phyloP scores from a whole-genome alignment of 2,329 filamentous ascomycete species.

The Capronia epimyces region DNA sequence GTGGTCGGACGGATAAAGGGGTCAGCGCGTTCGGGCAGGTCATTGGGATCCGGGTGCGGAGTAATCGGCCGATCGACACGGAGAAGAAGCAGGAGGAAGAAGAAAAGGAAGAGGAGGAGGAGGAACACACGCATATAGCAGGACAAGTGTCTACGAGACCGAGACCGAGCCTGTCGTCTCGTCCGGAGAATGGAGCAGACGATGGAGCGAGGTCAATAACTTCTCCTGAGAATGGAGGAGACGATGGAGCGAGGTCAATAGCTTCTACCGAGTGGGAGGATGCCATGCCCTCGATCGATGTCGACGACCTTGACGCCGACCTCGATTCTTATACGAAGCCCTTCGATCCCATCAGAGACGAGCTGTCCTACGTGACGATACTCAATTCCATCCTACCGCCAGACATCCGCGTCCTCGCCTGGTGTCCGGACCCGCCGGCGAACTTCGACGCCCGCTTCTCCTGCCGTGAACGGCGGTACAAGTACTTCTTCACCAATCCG shows the following conservation, averaged over 20 bases:
- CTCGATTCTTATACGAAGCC: slow-evolving; percentile 30
- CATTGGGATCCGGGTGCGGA: slow-evolving; percentile 74
- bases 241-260: background rate
- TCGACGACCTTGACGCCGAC: slow-evolving; percentile 38
- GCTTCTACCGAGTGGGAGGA: background rate
- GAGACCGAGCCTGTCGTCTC: too few relatives aligned
- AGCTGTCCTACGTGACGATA: slow-evolving; percentile 75
- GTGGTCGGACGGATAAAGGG: slow-evolving; percentile 83
- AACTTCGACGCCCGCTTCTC: slow-evolving; percentile 88
- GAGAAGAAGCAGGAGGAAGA: background rate
- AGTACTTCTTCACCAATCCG: slow-evolving; percentile 97
- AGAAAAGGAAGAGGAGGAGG: too few relatives aligned
- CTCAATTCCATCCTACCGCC: slow-evolving; percentile 82
- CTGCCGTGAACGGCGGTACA: slow-evolving; percentile 83
- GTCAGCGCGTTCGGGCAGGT: slow-evolving; percentile 98
- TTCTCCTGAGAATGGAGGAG: too few relatives aligned
- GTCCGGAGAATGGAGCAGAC: too few relatives aligned
- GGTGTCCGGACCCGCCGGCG: slow-evolving; percentile 76
- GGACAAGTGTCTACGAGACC: too few relatives aligned
- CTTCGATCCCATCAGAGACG: slow-evolving; percentile 68
- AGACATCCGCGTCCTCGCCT: slow-evolving; percentile 85
- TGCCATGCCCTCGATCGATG: slow-evolving; percentile 31
- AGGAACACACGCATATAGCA: too few relatives aligned
- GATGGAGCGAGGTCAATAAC: too few relatives aligned
- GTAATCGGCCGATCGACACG: slow-evolving; percentile 57